Conservation (phyloP, 768 basidiomycete genomes). For the Ramaria sp. region DNA sequence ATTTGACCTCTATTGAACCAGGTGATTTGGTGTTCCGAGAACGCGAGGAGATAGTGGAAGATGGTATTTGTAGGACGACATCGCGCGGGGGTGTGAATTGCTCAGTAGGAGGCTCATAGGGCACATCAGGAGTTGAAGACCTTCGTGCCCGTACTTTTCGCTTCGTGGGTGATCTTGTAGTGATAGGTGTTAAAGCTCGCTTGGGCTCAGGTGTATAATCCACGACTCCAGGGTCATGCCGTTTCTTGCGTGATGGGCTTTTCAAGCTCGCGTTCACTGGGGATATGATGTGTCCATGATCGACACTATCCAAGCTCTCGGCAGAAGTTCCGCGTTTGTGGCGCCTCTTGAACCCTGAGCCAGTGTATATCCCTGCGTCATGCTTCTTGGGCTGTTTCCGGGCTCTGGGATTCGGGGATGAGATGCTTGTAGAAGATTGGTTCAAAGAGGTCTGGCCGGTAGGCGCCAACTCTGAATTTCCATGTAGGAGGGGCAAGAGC, state of each 20-base stretch:
- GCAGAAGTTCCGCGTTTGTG: neutral
- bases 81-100: slow-evolving; percentile 65
- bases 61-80: slow-evolving; percentile 34
- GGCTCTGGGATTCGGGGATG: slow-evolving; percentile 1
- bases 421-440: neutral
- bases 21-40: slow-evolving; percentile 22
- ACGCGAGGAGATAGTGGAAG: slow-evolving; percentile 23
- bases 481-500: neutral
- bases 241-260: slow-evolving; percentile 8
- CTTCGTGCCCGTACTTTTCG: neutral
- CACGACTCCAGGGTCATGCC: neutral
- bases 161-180: neutral
- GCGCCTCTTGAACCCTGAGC: slow-evolving; percentile 1
- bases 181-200: neutral
- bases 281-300: neutral
- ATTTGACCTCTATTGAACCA: slow-evolving; percentile 9
- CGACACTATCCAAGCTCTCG: neutral
- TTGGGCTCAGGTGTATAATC: slow-evolving; percentile 6
- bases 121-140: slow-evolving; percentile 10
- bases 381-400: neutral
- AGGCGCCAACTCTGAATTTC: neutral
- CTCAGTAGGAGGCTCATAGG: slow-evolving; percentile 55
- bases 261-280: neutral
- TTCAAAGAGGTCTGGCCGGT: neutral
- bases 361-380: neutral